A percentile compares a stretch with the other conserved stretches of the same genome.
These are phyloP conservation scores for Cenococcum geophilum DNA, from an alignment of 495 filamentous ascomycete species.

Conservation along the genomic window DNA sequence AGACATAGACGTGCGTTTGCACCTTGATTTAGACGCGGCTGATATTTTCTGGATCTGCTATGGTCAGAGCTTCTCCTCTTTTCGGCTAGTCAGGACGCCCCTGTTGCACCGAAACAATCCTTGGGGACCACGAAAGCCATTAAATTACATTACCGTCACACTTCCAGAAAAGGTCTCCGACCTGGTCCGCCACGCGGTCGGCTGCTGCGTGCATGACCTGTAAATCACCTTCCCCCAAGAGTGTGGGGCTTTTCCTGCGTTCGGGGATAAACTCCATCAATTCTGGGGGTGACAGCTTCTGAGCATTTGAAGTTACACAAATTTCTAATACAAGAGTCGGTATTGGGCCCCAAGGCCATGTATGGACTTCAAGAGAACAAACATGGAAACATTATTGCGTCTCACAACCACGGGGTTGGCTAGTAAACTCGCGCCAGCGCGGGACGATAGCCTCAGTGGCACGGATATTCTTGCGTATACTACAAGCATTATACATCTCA, in stretches of 20 bases:
- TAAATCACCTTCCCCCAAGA: background rate
- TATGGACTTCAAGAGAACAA: too few relatives aligned
- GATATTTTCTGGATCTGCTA: background rate
- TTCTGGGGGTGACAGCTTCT: too few relatives aligned
- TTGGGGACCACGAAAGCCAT: background rate
- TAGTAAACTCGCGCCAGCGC: too few relatives aligned
- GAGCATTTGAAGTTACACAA: too few relatives aligned
- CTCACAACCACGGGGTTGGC: too few relatives aligned
- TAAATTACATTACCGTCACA: background rate
- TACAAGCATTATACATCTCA: too few relatives aligned
- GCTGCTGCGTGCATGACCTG: background rate
- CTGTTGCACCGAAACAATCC: background rate
- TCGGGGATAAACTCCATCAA: too few relatives aligned
- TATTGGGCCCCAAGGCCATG: too few relatives aligned
- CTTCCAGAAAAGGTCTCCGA: background rate
- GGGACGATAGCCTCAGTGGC: too few relatives aligned
- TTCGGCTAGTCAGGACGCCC: background rate
- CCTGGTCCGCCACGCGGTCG: background rate
- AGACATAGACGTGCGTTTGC: background rate
- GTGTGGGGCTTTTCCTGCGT: background rate
- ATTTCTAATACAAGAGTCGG: too few relatives aligned
- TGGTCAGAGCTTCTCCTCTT: background rate
- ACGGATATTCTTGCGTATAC: too few relatives aligned
- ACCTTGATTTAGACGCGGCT: background rate
- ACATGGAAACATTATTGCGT: too few relatives aligned